Evolutionary conservation across 2,329 filamentous ascomycete species (phyloP).

Genomic region (Cytospora piceicola): DNA sequence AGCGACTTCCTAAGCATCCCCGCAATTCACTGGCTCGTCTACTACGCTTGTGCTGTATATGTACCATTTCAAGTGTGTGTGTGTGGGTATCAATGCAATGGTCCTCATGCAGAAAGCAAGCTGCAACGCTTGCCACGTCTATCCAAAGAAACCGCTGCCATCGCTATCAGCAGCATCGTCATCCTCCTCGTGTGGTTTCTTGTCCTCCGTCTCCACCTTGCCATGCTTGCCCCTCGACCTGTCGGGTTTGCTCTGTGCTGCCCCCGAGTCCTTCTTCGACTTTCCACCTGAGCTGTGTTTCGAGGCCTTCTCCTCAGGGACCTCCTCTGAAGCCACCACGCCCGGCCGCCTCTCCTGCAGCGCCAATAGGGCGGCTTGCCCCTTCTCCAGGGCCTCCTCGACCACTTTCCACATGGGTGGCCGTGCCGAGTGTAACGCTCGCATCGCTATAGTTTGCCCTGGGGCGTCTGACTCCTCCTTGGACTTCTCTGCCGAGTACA

Average conservation of each 20-base stretch:
- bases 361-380: constrained; percentile 53
- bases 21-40: no score
- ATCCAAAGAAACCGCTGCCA: constrained; percentile 60
- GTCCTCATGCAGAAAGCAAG: constrained; percentile 11
- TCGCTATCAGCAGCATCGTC: constrained; percentile 46
- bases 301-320: neutral
- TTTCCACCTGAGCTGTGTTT: neutral
- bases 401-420: constrained; percentile 70
- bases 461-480: constrained; percentile 43
- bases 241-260: constrained; percentile 22
- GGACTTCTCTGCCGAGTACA: constrained; percentile 49
- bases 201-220: constrained; percentile 15
- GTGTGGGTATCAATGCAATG: constrained; percentile 19
- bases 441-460: constrained; percentile 46
- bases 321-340: neutral
- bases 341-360: constrained; percentile 57
- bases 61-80: neutral
- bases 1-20: neutral
- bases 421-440: constrained; percentile 50
- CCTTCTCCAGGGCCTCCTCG: constrained; percentile 65
- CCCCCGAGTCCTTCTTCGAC: constrained; percentile 11
- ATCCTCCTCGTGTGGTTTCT: constrained; percentile 8
- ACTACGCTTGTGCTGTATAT: neutral
- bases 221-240: constrained; percentile 5
- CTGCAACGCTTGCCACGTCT: neutral